Conservation (phyloP, 148 eudicot species). For the Camellia lanceoleosa region DNA sequence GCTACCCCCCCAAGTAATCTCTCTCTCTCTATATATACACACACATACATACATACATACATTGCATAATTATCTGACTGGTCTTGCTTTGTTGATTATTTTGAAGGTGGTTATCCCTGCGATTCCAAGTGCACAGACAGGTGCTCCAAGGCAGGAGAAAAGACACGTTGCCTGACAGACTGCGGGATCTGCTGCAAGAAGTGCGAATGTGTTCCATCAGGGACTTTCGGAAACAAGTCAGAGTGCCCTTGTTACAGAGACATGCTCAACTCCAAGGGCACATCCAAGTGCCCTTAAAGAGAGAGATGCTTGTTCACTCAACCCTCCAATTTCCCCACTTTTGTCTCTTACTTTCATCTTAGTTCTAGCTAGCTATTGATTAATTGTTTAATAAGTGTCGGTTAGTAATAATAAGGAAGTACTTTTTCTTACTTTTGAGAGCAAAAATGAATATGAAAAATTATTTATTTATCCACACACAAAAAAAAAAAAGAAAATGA, state of each 20-base stretch:
- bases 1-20: neutral
- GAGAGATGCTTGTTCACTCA: neutral
- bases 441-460: no score
- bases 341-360: no score
- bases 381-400: neutral
- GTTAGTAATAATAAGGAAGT: no score
- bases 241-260: slow-evolving; percentile 64
- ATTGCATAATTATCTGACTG: no score
- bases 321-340: no score
- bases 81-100: no score
- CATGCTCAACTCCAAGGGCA: slow-evolving; percentile 49
- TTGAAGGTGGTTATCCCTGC: slow-evolving; percentile 20
- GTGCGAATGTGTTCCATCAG: slow-evolving; percentile 65
- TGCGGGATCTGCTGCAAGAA: slow-evolving; percentile 43
- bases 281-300: slow-evolving; percentile 51
- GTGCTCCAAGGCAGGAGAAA: slow-evolving; percentile 32
- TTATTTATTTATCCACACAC: no score
- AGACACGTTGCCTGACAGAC: slow-evolving; percentile 35
- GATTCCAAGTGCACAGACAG: slow-evolving; percentile 34
- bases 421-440: no score
- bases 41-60: neutral
- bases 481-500: no score
- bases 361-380: neutral
- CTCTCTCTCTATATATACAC: neutral
- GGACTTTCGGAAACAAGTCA: slow-evolving; percentile 52